Evolutionary conservation across 148 eudicot species (phyloP), one percentile per base, ranked within the genome.

Genomic region (Silene latifolia): DNA sequence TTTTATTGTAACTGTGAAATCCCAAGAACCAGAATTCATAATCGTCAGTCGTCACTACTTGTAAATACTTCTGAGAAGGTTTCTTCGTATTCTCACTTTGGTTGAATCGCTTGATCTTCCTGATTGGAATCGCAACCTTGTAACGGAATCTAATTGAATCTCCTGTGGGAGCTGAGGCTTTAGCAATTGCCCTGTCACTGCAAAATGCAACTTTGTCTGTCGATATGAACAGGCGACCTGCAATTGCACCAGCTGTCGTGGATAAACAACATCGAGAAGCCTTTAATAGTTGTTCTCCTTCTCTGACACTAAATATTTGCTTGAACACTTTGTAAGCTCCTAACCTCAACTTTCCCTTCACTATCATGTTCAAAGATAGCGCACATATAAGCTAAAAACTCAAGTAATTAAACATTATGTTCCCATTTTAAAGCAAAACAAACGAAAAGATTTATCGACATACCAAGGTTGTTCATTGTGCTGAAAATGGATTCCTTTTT

Each of bases 1-100:
- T 76, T 35, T 72, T 86, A 25, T 73, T 74, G 46, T 82, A 77
- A 57, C 65, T 84, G 3, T 71, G 20, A 48, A 86, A 79, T 6
- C 84, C 86, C 67, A 72, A 46, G 57, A 86, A 83, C 88, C 86
- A 86, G 68, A 86, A 83, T 56, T 81, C 80, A 39, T 69, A 83
- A 39, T 86, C 61, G 42, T 83, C 84, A 3, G 58, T 44, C 0
- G 88, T 83, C 3, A 74, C 75, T 56, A 81, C 58, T 63, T 79
- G 82, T 21, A 80, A 46, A 72, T 85, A 82, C 78, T 80, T 85
- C 35, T 72, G 74, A 27, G 82, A 73, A 42, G 82, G 73, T 32
- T 71, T 74, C 51, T 73, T 74, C 47, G 29, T 11, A 18, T 76
- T 78, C 27, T 78, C 74, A 23, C 74, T 72, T 25, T 69, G 81